Conservation (phyloP, 768 basidiomycete genomes). For the Pleurotus giganteus region DNA sequence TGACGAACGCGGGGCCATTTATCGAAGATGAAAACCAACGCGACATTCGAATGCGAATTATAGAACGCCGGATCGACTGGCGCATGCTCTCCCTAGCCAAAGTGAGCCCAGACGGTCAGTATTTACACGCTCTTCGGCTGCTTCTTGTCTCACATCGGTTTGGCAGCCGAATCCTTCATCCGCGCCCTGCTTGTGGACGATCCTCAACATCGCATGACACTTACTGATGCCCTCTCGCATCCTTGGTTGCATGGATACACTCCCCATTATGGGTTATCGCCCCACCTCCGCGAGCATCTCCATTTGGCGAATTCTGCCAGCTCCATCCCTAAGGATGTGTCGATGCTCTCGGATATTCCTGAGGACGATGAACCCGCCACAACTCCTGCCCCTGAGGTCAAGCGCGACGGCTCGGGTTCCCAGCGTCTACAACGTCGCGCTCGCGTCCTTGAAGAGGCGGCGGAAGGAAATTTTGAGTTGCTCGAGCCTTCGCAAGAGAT, state of each 20-base stretch:
- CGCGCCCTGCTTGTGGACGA: slow-evolving; percentile 58
- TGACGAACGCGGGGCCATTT: slow-evolving; percentile 79
- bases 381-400: slow-evolving; percentile 9
- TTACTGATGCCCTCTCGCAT: slow-evolving; percentile 66
- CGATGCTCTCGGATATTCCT: slow-evolving; percentile 20
- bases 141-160: neutral
- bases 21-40: slow-evolving; percentile 64
- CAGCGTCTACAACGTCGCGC: slow-evolving; percentile 47
- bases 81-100: slow-evolving; percentile 33
- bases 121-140: slow-evolving; percentile 19
- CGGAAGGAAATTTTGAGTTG: slow-evolving; percentile 41
- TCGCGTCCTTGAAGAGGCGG: slow-evolving; percentile 44
- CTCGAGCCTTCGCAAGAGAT: slow-evolving; percentile 59
- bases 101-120: slow-evolving; percentile 52
- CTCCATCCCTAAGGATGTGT: slow-evolving; percentile 17
- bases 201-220: slow-evolving; percentile 67
- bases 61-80: slow-evolving; percentile 64
- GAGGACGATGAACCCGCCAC: slow-evolving; percentile 9
- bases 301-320: neutral
- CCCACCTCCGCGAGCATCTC: neutral
- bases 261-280: slow-evolving; percentile 22
- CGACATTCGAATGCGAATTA: slow-evolving; percentile 62
- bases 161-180: slow-evolving; percentile 65
- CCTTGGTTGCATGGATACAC: slow-evolving; percentile 63
- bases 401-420: slow-evolving; percentile 25